phyloP scores from a whole-genome alignment of 768 basidiomycete species.

The Clathrus columnatus region DNA sequence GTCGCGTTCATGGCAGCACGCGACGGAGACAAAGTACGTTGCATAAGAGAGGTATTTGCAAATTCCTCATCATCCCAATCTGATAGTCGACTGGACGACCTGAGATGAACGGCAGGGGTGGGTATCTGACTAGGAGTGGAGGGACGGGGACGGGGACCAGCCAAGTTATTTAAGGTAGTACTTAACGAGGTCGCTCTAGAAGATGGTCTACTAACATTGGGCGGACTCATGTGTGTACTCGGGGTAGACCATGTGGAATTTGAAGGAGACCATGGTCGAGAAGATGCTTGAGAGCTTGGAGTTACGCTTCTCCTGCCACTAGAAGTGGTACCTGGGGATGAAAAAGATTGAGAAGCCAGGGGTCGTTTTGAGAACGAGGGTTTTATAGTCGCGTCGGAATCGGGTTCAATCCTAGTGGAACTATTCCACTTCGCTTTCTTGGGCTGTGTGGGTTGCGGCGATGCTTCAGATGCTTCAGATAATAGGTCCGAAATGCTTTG shows the following conservation, averaged over 20 bases:
- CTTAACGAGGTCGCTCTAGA: conserved; percentile 28
- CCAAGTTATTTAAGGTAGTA: conserved; percentile 28
- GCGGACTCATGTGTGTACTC: conserved; percentile 52
- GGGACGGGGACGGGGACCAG: conserved; percentile 60
- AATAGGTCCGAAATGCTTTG: conserved; percentile 8
- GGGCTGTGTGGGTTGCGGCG: conserved; percentile 9
- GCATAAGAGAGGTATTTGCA: conserved; percentile 33
- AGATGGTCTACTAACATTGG: conserved; percentile 21
- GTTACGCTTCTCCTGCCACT: conserved; percentile 52
- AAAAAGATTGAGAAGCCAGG: conserved; percentile 15
- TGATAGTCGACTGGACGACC: conserved; percentile 39
- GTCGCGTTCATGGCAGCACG: conserved; percentile 37
- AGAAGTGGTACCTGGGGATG: conserved; percentile 33
- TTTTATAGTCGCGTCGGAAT: conserved; percentile 38
- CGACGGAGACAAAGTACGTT: conserved; percentile 59
- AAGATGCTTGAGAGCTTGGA: conserved; percentile 67
- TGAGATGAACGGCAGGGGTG: conserved; percentile 41
- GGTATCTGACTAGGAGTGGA: conserved; percentile 79
- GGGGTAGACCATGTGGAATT: conserved; percentile 10
- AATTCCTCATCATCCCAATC: conserved; percentile 38
- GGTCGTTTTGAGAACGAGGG: conserved; percentile 41
- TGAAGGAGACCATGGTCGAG: conserved; percentile 67
- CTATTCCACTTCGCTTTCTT: conserved; percentile 65
- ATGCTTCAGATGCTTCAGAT: conserved; percentile 1
- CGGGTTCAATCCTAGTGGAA: conserved; percentile 64